Conservation (phyloP, 1,139 yeast genomes). For the Geotrichum siamense region DNA sequence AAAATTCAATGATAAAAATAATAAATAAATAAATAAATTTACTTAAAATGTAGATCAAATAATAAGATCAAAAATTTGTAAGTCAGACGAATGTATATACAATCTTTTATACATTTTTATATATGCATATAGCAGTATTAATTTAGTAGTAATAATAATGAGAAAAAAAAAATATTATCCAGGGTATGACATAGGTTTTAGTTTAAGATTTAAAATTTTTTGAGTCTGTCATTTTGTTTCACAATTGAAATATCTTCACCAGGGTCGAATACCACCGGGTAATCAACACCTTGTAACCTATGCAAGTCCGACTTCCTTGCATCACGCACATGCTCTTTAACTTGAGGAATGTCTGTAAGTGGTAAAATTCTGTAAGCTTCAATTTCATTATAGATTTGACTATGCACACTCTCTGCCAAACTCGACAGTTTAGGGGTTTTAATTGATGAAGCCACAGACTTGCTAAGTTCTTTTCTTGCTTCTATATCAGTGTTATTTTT, state of each 20-base stretch:
- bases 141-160: background rate
- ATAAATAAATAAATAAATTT: too few relatives aligned
- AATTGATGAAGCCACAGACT: background rate
- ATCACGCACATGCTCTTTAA: background rate
- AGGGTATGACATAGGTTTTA: background rate
- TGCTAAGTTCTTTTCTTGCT: background rate
- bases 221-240: background rate
- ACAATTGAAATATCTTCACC: conserved; percentile 13
- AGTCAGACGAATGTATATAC: too few relatives aligned
- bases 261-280: conserved; percentile 11
- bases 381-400: conserved; percentile 11
- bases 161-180: background rate
- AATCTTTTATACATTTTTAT: too few relatives aligned
- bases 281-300: background rate
- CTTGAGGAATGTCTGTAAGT: background rate
- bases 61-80: too few relatives aligned
- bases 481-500: conserved; percentile 14
- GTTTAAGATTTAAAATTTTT: background rate
- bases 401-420: conserved; percentile 6
- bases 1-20: too few relatives aligned
- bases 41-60: too few relatives aligned
- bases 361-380: conserved; percentile 8
- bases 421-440: background rate
- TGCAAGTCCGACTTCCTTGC: background rate
- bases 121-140: too few relatives aligned